Evolutionary conservation across 495 filamentous ascomycete species (phyloP).

Genomic region (Recurvomyces mirabilis): DNA sequence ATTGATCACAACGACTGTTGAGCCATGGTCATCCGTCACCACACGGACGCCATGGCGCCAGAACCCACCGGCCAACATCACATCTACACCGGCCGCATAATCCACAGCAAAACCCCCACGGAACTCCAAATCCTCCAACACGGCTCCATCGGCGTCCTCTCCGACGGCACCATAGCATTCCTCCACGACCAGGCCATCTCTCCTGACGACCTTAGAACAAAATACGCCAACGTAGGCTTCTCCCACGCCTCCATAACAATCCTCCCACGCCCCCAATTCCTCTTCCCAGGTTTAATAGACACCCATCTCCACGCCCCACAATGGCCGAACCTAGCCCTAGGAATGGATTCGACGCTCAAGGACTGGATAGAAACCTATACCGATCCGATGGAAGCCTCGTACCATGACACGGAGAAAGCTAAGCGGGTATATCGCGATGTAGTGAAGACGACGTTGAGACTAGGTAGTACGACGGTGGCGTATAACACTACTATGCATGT

Average conservation of each 20-base stretch:
- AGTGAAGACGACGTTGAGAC: background rate
- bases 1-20: too few relatives aligned
- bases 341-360: conserved; percentile 7
- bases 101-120: conserved; percentile 43
- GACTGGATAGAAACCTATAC: conserved; percentile 11
- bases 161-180: conserved; percentile 51
- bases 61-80: background rate
- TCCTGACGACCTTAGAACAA: background rate
- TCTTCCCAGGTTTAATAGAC: conserved; percentile 12
- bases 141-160: conserved; percentile 53
- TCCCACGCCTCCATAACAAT: background rate
- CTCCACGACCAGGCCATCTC: conserved; percentile 27
- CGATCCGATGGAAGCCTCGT: conserved; percentile 13
- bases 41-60: background rate
- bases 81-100: conserved; percentile 40
- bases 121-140: conserved; percentile 46
- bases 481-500: conserved; percentile 15
- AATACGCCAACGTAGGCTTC: conserved; percentile 2
- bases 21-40: background rate
- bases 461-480: conserved; percentile 11
- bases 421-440: conserved; percentile 8
- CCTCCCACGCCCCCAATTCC: conserved; percentile 5
- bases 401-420: conserved; percentile 9
- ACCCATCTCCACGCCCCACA: conserved; percentile 12
- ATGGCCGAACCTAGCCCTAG: conserved; percentile 12